phyloP scores from a whole-genome alignment of 106 monocot genomes.

The Apostasia ramifera region DNA sequence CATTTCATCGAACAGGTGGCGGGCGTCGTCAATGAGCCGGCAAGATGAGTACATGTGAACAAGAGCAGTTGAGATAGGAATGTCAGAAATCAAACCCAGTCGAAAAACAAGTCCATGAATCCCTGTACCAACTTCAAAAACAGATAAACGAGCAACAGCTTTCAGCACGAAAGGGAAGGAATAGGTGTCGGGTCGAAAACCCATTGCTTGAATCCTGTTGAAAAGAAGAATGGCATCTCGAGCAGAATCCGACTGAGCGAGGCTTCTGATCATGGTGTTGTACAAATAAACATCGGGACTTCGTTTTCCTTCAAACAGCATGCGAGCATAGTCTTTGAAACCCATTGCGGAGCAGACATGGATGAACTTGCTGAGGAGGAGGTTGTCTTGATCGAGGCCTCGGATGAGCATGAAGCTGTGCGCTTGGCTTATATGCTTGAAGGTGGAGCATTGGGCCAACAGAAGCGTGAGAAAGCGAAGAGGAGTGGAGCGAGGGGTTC shows the following conservation, averaged over 20 bases:
- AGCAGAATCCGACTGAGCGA: conserved; percentile 27
- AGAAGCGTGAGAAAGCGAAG: conserved; percentile 20
- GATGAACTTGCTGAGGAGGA: conserved; percentile 48
- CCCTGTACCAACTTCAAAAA: conserved; percentile 21
- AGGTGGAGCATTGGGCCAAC: conserved; percentile 35
- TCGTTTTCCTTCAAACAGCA: conserved; percentile 32
- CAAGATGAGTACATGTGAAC: conserved; percentile 36
- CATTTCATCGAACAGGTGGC: conserved; percentile 55
- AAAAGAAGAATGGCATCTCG: conserved; percentile 37
- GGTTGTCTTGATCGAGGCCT: conserved; percentile 49
- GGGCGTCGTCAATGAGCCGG: conserved; percentile 20
- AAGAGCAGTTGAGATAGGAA: conserved; percentile 39
- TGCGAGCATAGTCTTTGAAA: conserved; percentile 35
- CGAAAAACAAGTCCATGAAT: conserved; percentile 38
- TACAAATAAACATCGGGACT: conserved; percentile 32
- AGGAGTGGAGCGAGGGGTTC: neutral
- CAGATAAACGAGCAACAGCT: conserved; percentile 30
- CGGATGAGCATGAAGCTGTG: conserved; percentile 52
- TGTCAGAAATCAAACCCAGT: conserved; percentile 28
- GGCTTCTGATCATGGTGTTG: conserved; percentile 55
- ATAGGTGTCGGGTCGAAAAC: conserved; percentile 50
- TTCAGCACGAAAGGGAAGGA: conserved; percentile 65
- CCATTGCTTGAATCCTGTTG: conserved; percentile 22
- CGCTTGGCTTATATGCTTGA: conserved; percentile 31
- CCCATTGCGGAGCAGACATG: conserved; percentile 31